Evolutionary conservation across 2,329 filamentous ascomycete species (phyloP).

Genomic region (Davidsoniella neocaledoniae): DNA sequence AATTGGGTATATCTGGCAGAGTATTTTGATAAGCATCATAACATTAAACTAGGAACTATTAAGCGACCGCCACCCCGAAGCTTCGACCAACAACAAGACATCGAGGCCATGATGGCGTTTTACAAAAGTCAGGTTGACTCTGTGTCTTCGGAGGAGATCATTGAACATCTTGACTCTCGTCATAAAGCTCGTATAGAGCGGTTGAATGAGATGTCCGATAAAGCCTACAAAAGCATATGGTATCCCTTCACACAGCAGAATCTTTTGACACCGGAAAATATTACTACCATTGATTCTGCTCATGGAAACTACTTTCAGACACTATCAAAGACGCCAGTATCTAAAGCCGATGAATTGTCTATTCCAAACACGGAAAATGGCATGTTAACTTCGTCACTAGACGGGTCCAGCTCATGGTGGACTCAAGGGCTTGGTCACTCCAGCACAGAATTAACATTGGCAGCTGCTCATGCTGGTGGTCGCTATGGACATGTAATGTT

Average conservation of each 20-base stretch:
- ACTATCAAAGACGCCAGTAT: background rate
- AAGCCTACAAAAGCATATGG: constrained; percentile 55
- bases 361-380: constrained; percentile 15
- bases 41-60: constrained; percentile 39
- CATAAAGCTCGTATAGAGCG: constrained; percentile 40
- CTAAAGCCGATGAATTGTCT: too few species aligned
- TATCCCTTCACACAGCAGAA: constrained; percentile 78
- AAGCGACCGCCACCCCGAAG: constrained; percentile 39
- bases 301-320: constrained; percentile 65
- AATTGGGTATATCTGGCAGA: constrained; percentile 51
- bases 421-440: constrained; percentile 75
- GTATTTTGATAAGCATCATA: constrained; percentile 46
- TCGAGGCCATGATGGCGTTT: constrained; percentile 42
- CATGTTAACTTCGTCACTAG: constrained; percentile 50
- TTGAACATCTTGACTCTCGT: constrained; percentile 32
- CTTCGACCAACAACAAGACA: constrained; percentile 28
- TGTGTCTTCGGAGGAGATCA: constrained; percentile 25
- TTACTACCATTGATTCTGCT: constrained; percentile 65
- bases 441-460: constrained; percentile 52
- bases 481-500: constrained; percentile 85
- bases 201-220: constrained; percentile 42
- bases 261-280: constrained; percentile 40
- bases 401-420: constrained; percentile 83
- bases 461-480: constrained; percentile 65
- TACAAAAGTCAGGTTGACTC: constrained; percentile 34